Conservation (phyloP, 768 basidiomycete genomes). For the Astraeus odoratus region DNA sequence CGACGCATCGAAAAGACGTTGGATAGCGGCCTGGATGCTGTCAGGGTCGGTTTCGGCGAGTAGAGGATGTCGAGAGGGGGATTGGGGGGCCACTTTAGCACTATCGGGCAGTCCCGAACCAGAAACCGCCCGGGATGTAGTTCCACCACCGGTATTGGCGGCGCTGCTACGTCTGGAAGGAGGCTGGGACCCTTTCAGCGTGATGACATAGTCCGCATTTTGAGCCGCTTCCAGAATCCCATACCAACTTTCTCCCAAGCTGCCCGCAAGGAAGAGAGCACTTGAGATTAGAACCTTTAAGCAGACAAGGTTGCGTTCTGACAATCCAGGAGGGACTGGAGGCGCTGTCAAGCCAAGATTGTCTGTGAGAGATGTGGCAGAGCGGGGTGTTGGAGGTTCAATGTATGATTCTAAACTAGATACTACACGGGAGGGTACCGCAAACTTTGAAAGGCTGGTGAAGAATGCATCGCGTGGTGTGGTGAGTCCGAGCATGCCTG, state of each 20-base stretch:
- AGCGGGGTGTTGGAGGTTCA: conserved; percentile 54
- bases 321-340: conserved; percentile 62
- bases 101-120: conserved; percentile 16
- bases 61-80: conserved; percentile 49
- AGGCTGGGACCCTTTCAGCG: conserved; percentile 43
- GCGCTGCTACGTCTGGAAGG: conserved; percentile 28
- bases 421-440: conserved; percentile 87
- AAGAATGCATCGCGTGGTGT: conserved; percentile 95
- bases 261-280: conserved; percentile 76
- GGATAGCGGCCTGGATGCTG: conserved; percentile 64
- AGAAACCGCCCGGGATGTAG: conserved; percentile 35
- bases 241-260: conserved; percentile 90
- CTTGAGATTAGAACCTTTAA: conserved; percentile 75
- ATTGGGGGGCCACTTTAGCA: conserved; percentile 18
- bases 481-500: conserved; percentile 78
- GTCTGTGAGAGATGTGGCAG: conserved; percentile 53
- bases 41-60: conserved; percentile 72
- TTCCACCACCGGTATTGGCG: conserved; percentile 26
- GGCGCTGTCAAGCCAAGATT: conserved; percentile 54
- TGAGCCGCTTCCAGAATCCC: conserved; percentile 85
- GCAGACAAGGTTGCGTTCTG: conserved; percentile 87
- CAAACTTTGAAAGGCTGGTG: conserved; percentile 81
- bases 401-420: conserved; percentile 64
- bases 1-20: conserved; percentile 80
- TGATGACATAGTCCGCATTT: conserved; percentile 90